A percentile compares a stretch with the other conserved stretches of the same genome.
Evolutionary conservation across 805 yeast genomes (phyloP).

Genomic region (Pichia nanzhaoensis): DNA sequence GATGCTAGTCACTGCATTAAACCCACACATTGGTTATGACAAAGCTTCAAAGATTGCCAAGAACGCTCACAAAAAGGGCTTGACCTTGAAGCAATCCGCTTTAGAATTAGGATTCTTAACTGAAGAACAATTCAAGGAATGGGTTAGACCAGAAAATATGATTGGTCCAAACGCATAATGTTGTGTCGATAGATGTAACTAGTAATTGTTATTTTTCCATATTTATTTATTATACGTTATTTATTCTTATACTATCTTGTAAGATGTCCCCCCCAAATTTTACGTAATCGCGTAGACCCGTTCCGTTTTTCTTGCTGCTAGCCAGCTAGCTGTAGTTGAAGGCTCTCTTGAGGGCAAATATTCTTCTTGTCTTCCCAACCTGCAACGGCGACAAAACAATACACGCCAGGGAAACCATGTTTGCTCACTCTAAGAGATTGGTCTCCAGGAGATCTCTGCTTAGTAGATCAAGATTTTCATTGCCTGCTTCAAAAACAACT

Average conservation of each 20-base stretch:
- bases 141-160: conserved; percentile 98
- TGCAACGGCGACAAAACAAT: too few species aligned
- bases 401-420: conserved; percentile 3
- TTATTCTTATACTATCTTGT: neutral
- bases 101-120: conserved; percentile 81
- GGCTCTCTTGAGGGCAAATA: too few species aligned
- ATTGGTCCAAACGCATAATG: conserved; percentile 67
- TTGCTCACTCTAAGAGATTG: conserved; percentile 7
- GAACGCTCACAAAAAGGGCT: conserved; percentile 96
- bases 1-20: conserved; percentile 97
- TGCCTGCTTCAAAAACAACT: too few species aligned
- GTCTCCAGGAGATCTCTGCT: conserved; percentile 3
- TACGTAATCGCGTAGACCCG: too few species aligned
- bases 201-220: too few species aligned
- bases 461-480: neutral
- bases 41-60: conserved; percentile 96
- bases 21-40: conserved; percentile 98
- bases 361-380: too few species aligned
- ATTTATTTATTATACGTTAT: conserved; percentile 5
- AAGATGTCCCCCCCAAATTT: too few species aligned
- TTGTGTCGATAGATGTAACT: neutral
- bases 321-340: too few species aligned
- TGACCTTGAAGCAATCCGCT: conserved; percentile 92
- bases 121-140: conserved; percentile 84
- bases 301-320: too few species aligned